A percentile compares a stretch with the other conserved stretches of the same genome.
These are phyloP conservation scores for Calophaca sinica DNA, from an alignment of 306 rosid genomes.

Conservation along the genomic window DNA sequence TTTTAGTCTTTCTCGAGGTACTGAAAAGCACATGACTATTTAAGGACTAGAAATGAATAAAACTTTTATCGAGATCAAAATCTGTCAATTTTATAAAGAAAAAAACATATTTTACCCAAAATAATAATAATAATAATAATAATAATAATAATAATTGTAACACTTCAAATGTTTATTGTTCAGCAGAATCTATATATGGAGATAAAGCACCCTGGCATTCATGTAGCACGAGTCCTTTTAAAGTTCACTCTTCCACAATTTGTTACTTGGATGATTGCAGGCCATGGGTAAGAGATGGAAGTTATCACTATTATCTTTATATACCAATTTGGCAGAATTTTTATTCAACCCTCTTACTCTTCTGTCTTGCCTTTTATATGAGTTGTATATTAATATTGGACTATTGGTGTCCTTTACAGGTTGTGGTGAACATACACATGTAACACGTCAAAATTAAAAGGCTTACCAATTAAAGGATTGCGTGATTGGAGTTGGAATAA, in stretches of 20 bases:
- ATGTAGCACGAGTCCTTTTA: slow-evolving; percentile 42
- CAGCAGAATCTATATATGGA: slow-evolving; percentile 30
- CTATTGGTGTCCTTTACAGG: slow-evolving; percentile 33
- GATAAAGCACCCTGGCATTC: slow-evolving; percentile 52
- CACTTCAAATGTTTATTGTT: slow-evolving; percentile 1
- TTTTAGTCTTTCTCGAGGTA: no score
- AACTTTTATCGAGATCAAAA: no score
- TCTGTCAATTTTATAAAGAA: no score
- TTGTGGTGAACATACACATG: slow-evolving; percentile 37
- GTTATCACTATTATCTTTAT: slow-evolving; percentile 1
- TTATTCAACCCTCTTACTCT: neutral
- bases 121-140: neutral
- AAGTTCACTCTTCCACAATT: slow-evolving; percentile 47
- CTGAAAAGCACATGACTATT: no score
- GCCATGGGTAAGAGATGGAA: slow-evolving; percentile 51
- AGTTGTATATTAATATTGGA: slow-evolving; percentile 6
- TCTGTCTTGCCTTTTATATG: neutral
- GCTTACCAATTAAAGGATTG: neutral
- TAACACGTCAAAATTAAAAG: neutral
- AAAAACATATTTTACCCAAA: no score
- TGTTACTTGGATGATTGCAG: slow-evolving; percentile 51
- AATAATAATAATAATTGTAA: neutral
- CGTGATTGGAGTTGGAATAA: neutral
- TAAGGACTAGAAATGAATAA: no score
- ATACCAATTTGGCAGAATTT: neutral